A percentile compares a stretch with the other conserved stretches of the same genome.
Conservation (phyloP, 768 basidiomycete species). For the Mycena albidolilacea region DNA sequence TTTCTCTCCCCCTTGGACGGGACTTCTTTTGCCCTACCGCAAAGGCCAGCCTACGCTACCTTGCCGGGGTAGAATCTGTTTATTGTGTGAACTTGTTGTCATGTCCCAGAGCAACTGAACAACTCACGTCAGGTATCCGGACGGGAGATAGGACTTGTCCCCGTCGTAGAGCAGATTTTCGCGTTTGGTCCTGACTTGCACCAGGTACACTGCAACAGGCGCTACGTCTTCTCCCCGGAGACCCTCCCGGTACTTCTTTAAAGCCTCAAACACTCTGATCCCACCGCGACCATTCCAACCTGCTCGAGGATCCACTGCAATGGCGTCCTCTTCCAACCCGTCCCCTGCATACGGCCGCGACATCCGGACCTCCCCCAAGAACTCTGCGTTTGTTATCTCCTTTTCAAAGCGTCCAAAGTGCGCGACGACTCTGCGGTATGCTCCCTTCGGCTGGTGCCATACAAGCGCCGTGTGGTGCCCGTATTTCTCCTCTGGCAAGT, state of each 20-base stretch:
- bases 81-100: neutral
- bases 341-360: slow-evolving; percentile 17
- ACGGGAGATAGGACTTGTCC: slow-evolving; percentile 19
- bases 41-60: neutral
- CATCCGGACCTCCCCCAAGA: slow-evolving; percentile 24
- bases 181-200: slow-evolving; percentile 22
- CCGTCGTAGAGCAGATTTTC: slow-evolving; percentile 22
- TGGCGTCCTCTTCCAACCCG: slow-evolving; percentile 10
- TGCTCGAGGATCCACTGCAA: neutral
- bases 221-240: neutral
- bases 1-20: too few relatives aligned
- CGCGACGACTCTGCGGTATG: slow-evolving; percentile 5
- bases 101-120: too few relatives aligned
- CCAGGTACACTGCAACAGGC: slow-evolving; percentile 32
- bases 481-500: slow-evolving; percentile 28
- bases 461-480: slow-evolving; percentile 32
- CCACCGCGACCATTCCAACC: too few relatives aligned
- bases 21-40: too few relatives aligned
- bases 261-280: too few relatives aligned
- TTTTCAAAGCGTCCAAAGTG: slow-evolving; percentile 22
- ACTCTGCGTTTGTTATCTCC: slow-evolving; percentile 22
- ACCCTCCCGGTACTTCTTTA: neutral
- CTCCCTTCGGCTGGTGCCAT: slow-evolving; percentile 7
- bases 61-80: slow-evolving; percentile 11
- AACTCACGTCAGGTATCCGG: slow-evolving; percentile 29